Conservation (phyloP, 2,329 filamentous ascomycete species). For the Diaporthe helianthi region DNA sequence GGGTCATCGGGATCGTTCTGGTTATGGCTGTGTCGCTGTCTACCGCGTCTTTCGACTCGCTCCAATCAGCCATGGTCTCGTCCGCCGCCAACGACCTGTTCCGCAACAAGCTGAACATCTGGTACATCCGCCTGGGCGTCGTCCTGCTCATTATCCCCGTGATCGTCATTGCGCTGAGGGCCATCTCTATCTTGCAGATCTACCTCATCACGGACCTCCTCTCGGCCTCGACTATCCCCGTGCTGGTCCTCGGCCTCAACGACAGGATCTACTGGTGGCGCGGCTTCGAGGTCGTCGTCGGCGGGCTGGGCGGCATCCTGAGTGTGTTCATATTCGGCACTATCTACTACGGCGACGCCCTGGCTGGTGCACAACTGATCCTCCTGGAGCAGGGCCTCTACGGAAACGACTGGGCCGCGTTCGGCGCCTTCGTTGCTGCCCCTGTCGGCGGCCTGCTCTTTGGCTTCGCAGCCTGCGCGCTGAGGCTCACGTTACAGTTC, state of each 20-base stretch:
- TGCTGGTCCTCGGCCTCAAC: constrained; percentile 74
- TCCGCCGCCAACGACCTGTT: constrained; percentile 85
- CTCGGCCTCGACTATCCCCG: constrained; percentile 77
- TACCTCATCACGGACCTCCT: constrained; percentile 84
- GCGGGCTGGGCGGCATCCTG: constrained; percentile 78
- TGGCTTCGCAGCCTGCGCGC: constrained; percentile 67
- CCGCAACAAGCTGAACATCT: constrained; percentile 79
- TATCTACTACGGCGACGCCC: constrained; percentile 75
- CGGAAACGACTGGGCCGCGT: constrained; percentile 79
- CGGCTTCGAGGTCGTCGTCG: constrained; percentile 81
- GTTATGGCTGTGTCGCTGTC: constrained; percentile 81
- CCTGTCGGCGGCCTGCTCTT: constrained; percentile 78
- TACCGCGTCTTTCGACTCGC: constrained; percentile 79
- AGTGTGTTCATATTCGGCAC: constrained; percentile 83
- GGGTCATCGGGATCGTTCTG: constrained; percentile 83
- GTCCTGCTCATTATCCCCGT: constrained; percentile 77
- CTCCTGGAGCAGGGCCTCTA: constrained; percentile 78
- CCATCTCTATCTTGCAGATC: constrained; percentile 78
- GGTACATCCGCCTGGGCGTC: constrained; percentile 73
- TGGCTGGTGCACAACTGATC: constrained; percentile 70
- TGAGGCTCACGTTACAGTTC: constrained; percentile 67
- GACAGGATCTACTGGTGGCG: constrained; percentile 75
- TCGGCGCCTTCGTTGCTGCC: constrained; percentile 83
- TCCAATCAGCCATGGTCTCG: constrained; percentile 86
- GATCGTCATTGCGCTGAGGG: constrained; percentile 75